Evolutionary conservation across 2,329 filamentous ascomycete species (phyloP), one percentile per base, ranked within the genome.

Genomic region (Teratosphaeria pseudoeucalypti): DNA sequence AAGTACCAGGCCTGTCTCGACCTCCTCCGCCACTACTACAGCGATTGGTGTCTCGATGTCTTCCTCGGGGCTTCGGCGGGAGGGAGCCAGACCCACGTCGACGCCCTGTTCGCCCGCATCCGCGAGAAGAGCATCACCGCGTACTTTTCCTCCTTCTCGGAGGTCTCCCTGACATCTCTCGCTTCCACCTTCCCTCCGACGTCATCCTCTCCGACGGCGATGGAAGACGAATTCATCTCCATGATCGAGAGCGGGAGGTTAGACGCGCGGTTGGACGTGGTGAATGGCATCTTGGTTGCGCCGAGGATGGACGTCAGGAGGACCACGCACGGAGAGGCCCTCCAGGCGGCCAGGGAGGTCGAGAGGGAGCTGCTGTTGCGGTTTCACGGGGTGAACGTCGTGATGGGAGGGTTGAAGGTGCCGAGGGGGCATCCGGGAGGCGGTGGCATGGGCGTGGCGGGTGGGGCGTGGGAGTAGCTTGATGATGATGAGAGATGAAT

Each of bases 61-160:
- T 87, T 96, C 72, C 82, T 99, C 6, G 69, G 70, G 43, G 62
- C 64, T 7, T 14, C 54, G 27, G 47, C 52, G 47, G 34, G 52
- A 27, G 39, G 34, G 54, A 37, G 47, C 39, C 58, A 56, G 32
- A 62, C 67, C 7, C 89, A 95, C 64, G 78, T 96, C 19, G 70
- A 81, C 43, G 75, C 77, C 1, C 79, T 99, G 23, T 94, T 92
- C 75, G 78, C 81, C 11, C 78, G 79, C 55, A 91, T 99, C 66
- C 85, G 94, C 60, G 88, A 82, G 68, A 96, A 96, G 77, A 92
- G 92, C 68, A 96, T 99, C 61, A 84, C 92, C 27, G 90, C 96
- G 70, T 97, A 96, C 75, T 88, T 96, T 67, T 81, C 90, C 27
- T 92, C 94, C 0, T 99, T 95, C 73, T 95, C 88, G 52, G 87